These are phyloP conservation scores for Ascoidea asiatica DNA, from an alignment of 805 yeast genomes.

Conservation along the genomic window DNA sequence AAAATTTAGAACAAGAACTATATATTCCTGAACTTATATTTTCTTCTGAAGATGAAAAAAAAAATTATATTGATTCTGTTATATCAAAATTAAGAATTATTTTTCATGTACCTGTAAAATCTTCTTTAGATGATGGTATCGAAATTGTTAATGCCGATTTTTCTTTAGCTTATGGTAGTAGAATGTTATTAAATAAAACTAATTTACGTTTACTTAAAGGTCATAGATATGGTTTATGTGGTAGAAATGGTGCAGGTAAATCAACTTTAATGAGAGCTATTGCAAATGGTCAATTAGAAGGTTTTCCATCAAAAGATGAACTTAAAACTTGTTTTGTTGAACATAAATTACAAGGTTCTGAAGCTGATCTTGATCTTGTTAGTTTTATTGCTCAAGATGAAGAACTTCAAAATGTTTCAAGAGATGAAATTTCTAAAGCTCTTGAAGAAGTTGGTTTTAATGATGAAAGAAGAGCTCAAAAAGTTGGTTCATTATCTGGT, in stretches of 20 bases:
- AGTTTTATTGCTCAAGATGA: constrained; percentile 83
- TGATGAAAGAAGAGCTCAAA: constrained; percentile 77
- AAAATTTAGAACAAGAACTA: constrained; percentile 8
- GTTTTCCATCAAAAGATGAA: constrained; percentile 83
- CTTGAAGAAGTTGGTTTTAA: constrained; percentile 82
- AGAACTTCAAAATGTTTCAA: constrained; percentile 50
- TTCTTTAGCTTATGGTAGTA: constrained; percentile 93
- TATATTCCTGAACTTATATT: constrained; percentile 12
- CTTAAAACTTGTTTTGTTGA: constrained; percentile 93
- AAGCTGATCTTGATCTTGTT: constrained; percentile 81
- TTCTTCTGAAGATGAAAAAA: constrained; percentile 20
- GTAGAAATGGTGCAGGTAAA: constrained; percentile 98
- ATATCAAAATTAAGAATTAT: constrained; percentile 35
- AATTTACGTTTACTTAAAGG: constrained; percentile 80
- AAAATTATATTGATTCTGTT: constrained; percentile 28
- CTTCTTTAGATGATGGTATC: constrained; percentile 63
- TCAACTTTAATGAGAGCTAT: constrained; percentile 95
- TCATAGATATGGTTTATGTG: constrained; percentile 95
- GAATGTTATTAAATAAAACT: constrained; percentile 93
- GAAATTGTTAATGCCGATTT: constrained; percentile 91
- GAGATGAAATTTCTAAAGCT: constrained; percentile 62
- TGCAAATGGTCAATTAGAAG: constrained; percentile 92
- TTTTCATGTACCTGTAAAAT: constrained; percentile 40
- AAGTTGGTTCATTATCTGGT: constrained; percentile 91
- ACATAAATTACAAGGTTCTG: constrained; percentile 91